Conservation (phyloP, 345 rosid genomes). For the Boechera retrofracta region DNA sequence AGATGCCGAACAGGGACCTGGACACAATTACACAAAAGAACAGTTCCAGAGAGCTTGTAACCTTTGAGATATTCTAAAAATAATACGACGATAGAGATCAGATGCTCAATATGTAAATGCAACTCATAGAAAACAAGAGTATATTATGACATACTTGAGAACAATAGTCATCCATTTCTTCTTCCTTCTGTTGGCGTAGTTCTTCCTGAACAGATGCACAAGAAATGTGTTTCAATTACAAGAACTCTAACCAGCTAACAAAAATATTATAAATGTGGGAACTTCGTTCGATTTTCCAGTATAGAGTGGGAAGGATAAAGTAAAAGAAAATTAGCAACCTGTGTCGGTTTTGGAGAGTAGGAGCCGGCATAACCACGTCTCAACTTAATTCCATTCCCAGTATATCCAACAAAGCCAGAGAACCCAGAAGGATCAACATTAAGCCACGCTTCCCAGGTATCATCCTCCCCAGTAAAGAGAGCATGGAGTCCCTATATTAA, state of each 20-base stretch:
- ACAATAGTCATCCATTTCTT: slow-evolving; percentile 95
- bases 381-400: slow-evolving; percentile 78
- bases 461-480: slow-evolving; percentile 91
- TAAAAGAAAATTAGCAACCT: slow-evolving; percentile 51
- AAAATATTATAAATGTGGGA: neutral
- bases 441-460: slow-evolving; percentile 98
- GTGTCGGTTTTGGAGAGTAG: slow-evolving; percentile 74
- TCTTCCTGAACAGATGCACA: slow-evolving; percentile 64
- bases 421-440: slow-evolving; percentile 82
- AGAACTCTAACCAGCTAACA: slow-evolving; percentile 21
- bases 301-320: neutral
- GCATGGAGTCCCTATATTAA: slow-evolving; percentile 84
- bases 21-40: slow-evolving; percentile 44
- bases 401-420: slow-evolving; percentile 63
- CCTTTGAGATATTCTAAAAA: slow-evolving; percentile 9
- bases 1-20: slow-evolving; percentile 96
- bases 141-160: slow-evolving; percentile 69
- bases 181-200: slow-evolving; percentile 84
- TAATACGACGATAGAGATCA: neutral
- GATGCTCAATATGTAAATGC: slow-evolving; percentile 17
- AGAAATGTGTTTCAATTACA: slow-evolving; percentile 18
- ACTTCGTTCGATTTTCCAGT: neutral
- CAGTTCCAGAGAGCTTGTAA: slow-evolving; percentile 1
- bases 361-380: slow-evolving; percentile 91
- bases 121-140: neutral